Evolutionary conservation across 495 filamentous ascomycete genomes (phyloP).

Genomic region (Physcia stellaris): DNA sequence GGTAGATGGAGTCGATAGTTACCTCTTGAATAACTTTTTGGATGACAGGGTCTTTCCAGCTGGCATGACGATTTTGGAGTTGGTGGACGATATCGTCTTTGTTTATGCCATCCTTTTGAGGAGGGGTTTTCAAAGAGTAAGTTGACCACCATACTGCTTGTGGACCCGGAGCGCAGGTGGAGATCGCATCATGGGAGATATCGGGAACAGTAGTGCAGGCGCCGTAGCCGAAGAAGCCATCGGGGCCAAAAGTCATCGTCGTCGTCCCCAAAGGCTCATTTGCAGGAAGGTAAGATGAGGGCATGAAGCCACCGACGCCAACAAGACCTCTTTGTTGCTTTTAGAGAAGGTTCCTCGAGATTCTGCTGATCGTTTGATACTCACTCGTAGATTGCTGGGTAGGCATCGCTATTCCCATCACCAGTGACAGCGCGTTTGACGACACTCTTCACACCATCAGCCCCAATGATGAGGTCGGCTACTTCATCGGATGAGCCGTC

Average conservation of each 20-base stretch:
- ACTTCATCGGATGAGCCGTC: conserved; percentile 22
- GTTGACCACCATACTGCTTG: conserved; percentile 35
- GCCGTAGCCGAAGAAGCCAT: conserved; percentile 47
- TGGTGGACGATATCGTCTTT: conserved; percentile 24
- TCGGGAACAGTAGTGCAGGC: conserved; percentile 20
- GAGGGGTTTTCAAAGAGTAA: conserved; percentile 26
- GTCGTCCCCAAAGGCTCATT: conserved; percentile 27
- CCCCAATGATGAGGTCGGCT: conserved; percentile 44
- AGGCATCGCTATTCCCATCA: conserved; percentile 20
- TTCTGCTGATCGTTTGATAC: conserved; percentile 7
- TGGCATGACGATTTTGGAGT: conserved; percentile 29
- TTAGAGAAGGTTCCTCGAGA: not conserved
- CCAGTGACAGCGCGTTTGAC: conserved; percentile 31
- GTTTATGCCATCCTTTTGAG: conserved; percentile 26
- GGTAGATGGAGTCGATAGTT: conserved; percentile 35
- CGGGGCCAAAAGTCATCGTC: conserved; percentile 37
- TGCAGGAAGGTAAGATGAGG: conserved; percentile 15
- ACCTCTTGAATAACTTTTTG: conserved; percentile 27
- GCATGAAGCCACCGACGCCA: conserved; percentile 41
- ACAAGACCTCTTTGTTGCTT: conserved; percentile 27
- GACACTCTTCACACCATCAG: conserved; percentile 43
- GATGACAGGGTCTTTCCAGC: conserved; percentile 38
- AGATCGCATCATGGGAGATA: conserved; percentile 8
- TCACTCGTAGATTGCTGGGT: conserved; percentile 30
- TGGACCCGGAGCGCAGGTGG: conserved; percentile 6